phyloP scores from a whole-genome alignment of 2,329 filamentous ascomycete genomes.

The Fusarium beomiforme region DNA sequence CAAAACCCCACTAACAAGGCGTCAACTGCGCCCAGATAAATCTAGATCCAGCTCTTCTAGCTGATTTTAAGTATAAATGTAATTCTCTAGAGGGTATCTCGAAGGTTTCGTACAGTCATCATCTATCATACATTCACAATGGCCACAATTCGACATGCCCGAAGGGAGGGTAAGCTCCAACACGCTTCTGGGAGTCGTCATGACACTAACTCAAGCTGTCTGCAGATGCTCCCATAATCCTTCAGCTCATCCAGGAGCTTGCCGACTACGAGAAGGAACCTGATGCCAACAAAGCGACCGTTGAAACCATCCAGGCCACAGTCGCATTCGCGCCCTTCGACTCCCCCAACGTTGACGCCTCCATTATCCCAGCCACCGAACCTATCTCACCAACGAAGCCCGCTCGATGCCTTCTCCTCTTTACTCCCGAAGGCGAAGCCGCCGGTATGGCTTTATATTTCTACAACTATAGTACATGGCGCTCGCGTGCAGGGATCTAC shows the following conservation, averaged over 20 bases:
- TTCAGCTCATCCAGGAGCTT: slow-evolving; percentile 83
- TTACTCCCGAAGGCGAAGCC: slow-evolving; percentile 56
- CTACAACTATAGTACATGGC: slow-evolving; percentile 96
- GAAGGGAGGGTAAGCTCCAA: slow-evolving; percentile 35
- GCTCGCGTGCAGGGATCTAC: slow-evolving; percentile 86
- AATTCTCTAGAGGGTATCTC: slow-evolving; percentile 1
- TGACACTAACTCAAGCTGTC: slow-evolving; percentile 22
- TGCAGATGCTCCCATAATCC: slow-evolving; percentile 82
- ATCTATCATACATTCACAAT: slow-evolving; percentile 27
- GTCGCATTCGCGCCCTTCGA: slow-evolving; percentile 77
- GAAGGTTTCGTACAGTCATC: not conserved
- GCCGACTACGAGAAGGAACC: slow-evolving; percentile 87
- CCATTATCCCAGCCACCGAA: slow-evolving; percentile 57
- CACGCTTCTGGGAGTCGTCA: not conserved
- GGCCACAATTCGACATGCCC: slow-evolving; percentile 42
- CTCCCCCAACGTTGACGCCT: slow-evolving; percentile 53
- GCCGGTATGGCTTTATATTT: slow-evolving; percentile 92
- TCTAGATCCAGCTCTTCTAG: not conserved
- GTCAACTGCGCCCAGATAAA: not conserved
- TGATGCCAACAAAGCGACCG: slow-evolving; percentile 79
- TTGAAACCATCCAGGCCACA: slow-evolving; percentile 75
- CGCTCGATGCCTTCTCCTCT: slow-evolving; percentile 79
- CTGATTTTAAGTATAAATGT: not conserved
- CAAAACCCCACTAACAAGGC: slow-evolving; percentile 18
- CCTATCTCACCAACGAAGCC: slow-evolving; percentile 67